These are phyloP conservation scores for Achlya hypogyna DNA, from an alignment of 352 stramenopile genomes.

Conservation along the genomic window DNA sequence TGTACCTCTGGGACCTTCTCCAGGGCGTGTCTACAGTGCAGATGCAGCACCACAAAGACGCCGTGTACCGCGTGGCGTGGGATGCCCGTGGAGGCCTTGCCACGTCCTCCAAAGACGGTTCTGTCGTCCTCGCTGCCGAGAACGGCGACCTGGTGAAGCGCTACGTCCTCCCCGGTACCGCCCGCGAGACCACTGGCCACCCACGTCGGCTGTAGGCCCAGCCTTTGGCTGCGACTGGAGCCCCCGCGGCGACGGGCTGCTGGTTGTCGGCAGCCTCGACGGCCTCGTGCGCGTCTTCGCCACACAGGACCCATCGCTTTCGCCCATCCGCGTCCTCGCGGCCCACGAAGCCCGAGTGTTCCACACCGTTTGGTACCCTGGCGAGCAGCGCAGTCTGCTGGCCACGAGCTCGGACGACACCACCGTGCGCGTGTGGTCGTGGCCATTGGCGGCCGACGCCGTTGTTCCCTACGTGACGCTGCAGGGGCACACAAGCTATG, in stretches of 20 bases:
- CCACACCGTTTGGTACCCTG: conserved; percentile 15
- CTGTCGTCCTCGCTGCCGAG: conserved; percentile 1
- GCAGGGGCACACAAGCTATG: conserved; percentile 21
- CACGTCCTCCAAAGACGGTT: no score
- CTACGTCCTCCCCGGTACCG: conserved; percentile 5
- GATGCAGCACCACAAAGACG: conserved; percentile 11
- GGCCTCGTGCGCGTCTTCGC: conserved; percentile 18
- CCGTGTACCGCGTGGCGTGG: conserved; percentile 22
- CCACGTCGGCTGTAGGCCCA: neutral
- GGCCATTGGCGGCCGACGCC: neutral
- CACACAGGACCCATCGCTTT: neutral
- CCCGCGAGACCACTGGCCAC: neutral
- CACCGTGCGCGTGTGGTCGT: conserved; percentile 18
- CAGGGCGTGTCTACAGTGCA: neutral
- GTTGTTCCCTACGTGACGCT: conserved; percentile 17
- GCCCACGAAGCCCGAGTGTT: conserved; percentile 13
- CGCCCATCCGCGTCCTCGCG: conserved; percentile 2
- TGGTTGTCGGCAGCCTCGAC: conserved; percentile 20
- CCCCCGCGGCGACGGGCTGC: neutral
- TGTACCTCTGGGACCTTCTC: conserved; percentile 22
- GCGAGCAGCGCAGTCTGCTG: neutral
- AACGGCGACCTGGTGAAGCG: conserved; percentile 4
- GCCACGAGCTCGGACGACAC: conserved; percentile 18
- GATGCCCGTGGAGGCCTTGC: neutral
- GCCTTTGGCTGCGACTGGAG: conserved; percentile 17